A percentile compares a stretch with the other conserved stretches of the same genome.
These are phyloP conservation scores for Tolypocladium ophioglossoides DNA, from an alignment of 2,329 filamentous ascomycete species.

Conservation along the genomic window DNA sequence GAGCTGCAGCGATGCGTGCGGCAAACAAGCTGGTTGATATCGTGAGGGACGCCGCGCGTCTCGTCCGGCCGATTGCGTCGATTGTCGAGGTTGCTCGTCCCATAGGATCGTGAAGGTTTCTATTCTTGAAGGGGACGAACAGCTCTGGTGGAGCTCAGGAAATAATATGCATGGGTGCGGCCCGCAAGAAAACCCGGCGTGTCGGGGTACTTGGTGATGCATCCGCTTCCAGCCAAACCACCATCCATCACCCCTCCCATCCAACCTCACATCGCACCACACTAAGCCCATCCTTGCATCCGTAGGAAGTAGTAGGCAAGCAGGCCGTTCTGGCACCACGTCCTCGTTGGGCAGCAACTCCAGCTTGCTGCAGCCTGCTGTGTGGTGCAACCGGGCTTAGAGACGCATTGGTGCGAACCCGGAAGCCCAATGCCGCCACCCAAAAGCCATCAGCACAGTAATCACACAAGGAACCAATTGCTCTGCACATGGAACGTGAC, in stretches of 20 bases:
- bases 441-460: not conserved
- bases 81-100: not conserved
- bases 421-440: not conserved
- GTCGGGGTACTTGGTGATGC: too few relatives aligned
- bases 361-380: not conserved
- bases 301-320: not conserved
- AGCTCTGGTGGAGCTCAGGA: not conserved
- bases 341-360: constrained; percentile 1
- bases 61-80: not conserved
- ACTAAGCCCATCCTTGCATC: not conserved
- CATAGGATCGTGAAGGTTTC: not conserved
- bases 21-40: not conserved
- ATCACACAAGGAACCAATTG: not conserved
- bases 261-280: not conserved
- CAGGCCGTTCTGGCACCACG: not conserved
- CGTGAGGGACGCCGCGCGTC: not conserved
- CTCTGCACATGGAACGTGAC: not conserved
- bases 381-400: not conserved
- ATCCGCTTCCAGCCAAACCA: not conserved
- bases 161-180: constrained; percentile 1
- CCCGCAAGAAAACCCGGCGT: constrained; percentile 14
- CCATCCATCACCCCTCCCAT: not conserved
- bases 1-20: not conserved
- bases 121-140: not conserved
- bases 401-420: not conserved